A percentile compares a stretch with the other conserved stretches of the same genome.
Conservation (phyloP, 176 grass and related monocot genomes). For the Carex myosuroides region DNA sequence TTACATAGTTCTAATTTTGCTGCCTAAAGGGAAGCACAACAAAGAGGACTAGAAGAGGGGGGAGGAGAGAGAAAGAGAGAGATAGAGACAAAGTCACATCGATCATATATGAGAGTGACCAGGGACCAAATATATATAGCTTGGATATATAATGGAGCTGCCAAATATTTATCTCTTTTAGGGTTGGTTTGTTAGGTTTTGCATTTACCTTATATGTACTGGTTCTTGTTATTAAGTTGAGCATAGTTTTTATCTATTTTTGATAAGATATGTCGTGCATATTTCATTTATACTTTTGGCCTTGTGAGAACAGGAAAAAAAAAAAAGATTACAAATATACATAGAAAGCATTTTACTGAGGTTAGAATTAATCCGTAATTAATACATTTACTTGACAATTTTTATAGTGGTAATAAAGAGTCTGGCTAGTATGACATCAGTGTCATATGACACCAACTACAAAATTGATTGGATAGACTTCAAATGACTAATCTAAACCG, state of each 20-base stretch:
- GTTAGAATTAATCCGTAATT: no score
- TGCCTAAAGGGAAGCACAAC: conserved; percentile 41
- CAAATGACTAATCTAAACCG: no score
- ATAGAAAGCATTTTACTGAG: background rate
- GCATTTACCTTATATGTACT: conserved; percentile 2
- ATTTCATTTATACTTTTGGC: background rate
- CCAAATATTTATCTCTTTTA: conserved; percentile 1
- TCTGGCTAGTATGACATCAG: no score
- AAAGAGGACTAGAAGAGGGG: conserved; percentile 25
- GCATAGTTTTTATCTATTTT: background rate
- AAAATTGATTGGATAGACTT: no score
- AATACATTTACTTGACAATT: no score
- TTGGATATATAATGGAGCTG: background rate
- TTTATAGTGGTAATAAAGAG: no score
- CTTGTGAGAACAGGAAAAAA: background rate
- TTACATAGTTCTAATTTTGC: conserved; percentile 30
- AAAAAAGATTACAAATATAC: background rate
- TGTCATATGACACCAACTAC: no score
- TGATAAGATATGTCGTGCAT: background rate
- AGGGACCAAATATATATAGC: conserved; percentile 16
- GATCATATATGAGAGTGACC: conserved; percentile 11
- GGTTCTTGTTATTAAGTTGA: background rate
- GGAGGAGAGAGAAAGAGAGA: conserved; percentile 2
- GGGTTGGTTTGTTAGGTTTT: conserved; percentile 3
- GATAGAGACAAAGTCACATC: background rate